A percentile compares a stretch with the other conserved stretches of the same genome.
Evolutionary conservation across 2,329 filamentous ascomycete genomes (phyloP).

Genomic region (Pestalotiopsis sp.): DNA sequence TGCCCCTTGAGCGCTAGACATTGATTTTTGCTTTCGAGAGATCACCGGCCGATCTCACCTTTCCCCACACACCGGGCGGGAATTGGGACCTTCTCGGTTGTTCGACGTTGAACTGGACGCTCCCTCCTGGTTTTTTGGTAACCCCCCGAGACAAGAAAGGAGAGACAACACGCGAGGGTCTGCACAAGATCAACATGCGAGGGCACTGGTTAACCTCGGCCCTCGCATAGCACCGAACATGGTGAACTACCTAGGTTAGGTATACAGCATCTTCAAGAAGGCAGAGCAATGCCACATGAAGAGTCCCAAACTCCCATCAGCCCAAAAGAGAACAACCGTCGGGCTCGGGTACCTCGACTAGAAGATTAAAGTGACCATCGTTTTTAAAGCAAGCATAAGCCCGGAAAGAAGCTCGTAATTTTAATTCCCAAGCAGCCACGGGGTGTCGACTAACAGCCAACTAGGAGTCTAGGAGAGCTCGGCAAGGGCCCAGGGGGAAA

Average conservation of each 20-base stretch:
- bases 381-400: neutral
- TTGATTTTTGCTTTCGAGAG: neutral
- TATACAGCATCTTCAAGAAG: too few relatives aligned
- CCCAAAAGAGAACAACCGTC: neutral
- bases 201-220: neutral
- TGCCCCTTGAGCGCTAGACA: neutral
- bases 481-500: neutral
- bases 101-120: neutral
- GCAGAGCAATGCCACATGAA: neutral
- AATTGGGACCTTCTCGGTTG: neutral
- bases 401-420: neutral
- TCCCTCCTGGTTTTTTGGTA: too few relatives aligned
- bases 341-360: neutral
- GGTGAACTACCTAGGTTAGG: neutral
- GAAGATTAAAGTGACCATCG: neutral
- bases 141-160: neutral
- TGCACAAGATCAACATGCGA: neutral
- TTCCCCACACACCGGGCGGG: neutral
- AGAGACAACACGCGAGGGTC: neutral
- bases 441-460: neutral
- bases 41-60: neutral
- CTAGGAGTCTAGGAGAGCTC: neutral
- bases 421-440: neutral
- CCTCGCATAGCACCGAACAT: neutral
- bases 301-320: neutral